Evolutionary conservation across 306 rosid genomes (phyloP).

Genomic region (Rosa persica): DNA sequence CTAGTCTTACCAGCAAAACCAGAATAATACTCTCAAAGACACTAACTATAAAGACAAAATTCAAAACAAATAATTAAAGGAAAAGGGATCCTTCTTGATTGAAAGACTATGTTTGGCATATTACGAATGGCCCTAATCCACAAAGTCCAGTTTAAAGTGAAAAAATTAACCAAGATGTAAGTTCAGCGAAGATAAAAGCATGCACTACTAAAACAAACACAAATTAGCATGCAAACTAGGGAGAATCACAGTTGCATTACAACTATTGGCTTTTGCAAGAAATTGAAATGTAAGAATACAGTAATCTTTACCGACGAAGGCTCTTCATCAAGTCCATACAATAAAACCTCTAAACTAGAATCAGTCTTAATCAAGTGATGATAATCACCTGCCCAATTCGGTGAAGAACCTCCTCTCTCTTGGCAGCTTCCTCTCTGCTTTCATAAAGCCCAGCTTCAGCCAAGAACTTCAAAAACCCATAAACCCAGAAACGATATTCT

Average conservation of each 20-base stretch:
- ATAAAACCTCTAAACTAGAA: not conserved
- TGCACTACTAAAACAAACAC: too few species aligned
- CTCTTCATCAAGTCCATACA: not conserved
- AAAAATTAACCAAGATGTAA: not conserved
- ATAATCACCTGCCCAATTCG: constrained; percentile 50
- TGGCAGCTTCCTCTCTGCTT: constrained; percentile 57
- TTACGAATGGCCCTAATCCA: not conserved
- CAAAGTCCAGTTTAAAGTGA: not conserved
- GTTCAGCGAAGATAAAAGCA: not conserved
- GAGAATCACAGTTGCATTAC: not conserved
- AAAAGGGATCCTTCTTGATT: too few species aligned
- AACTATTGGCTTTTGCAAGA: not conserved
- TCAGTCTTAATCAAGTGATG: not conserved
- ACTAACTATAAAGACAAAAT: not conserved
- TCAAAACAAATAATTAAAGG: not conserved
- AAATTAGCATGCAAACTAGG: not conserved
- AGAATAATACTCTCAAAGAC: not conserved
- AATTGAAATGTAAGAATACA: not conserved
- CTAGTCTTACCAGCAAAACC: not conserved
- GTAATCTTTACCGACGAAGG: not conserved
- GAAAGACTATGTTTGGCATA: not conserved
- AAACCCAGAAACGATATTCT: not conserved
- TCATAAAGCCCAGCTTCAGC: constrained; percentile 58
- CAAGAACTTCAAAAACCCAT: constrained; percentile 38
- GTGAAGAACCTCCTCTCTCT: constrained; percentile 57